A percentile compares a stretch with the other conserved stretches of the same genome.
These are phyloP conservation scores for Rubus idaeus DNA, from an alignment of 306 rosid species.

Conservation along the genomic window DNA sequence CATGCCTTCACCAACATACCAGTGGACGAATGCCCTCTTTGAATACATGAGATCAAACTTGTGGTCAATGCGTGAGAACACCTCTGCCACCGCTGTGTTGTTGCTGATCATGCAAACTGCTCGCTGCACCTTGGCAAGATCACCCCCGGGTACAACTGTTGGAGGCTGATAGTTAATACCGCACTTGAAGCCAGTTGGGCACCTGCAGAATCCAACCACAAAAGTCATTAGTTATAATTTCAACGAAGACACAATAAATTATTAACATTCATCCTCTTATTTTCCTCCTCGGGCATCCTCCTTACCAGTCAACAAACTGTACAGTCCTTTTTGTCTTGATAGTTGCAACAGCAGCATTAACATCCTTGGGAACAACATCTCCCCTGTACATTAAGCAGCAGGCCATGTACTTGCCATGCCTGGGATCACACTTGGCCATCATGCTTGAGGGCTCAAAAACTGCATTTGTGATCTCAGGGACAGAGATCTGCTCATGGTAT, in stretches of 20 bases:
- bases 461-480: conserved; percentile 96
- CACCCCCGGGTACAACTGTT: conserved; percentile 91
- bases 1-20: conserved; percentile 99
- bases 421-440: conserved; percentile 99
- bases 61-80: conserved; percentile 96
- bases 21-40: conserved; percentile 98
- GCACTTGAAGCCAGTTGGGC: conserved; percentile 98
- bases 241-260: neutral
- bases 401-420: conserved; percentile 99
- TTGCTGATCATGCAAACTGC: conserved; percentile 99
- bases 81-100: conserved; percentile 99
- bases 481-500: conserved; percentile 89
- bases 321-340: conserved; percentile 95
- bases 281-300: neutral
- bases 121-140: conserved; percentile 94
- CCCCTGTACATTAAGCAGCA: conserved; percentile 98
- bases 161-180: conserved; percentile 99
- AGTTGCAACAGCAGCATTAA: conserved; percentile 91
- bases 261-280: neutral
- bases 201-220: conserved; percentile 50
- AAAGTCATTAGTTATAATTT: neutral
- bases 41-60: conserved; percentile 97
- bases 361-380: conserved; percentile 98
- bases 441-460: conserved; percentile 97
- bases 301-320: conserved; percentile 97